These are phyloP conservation scores for Cercospora sesami DNA, from an alignment of 2,329 filamentous ascomycete genomes.

Conservation along the genomic window DNA sequence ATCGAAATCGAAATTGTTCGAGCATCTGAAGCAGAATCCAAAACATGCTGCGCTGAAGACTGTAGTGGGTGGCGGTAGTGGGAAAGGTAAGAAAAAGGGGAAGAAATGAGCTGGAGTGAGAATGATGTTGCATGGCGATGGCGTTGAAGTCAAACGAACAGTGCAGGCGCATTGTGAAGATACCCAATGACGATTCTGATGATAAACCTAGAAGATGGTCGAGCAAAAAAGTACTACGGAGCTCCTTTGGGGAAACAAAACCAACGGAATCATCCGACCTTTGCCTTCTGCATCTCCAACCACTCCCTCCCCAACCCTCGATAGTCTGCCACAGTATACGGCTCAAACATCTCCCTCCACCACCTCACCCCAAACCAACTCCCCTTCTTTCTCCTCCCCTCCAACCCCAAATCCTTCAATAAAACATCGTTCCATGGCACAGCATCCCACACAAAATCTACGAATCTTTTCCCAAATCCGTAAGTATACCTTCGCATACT, in stretches of 20 bases:
- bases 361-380: slow-evolving; percentile 6
- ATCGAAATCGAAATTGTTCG: slow-evolving; percentile 70
- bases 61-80: slow-evolving; percentile 42
- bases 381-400: slow-evolving; percentile 14
- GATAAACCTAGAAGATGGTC: background rate
- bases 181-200: background rate
- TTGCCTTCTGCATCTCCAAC: slow-evolving; percentile 16
- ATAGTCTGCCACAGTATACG: slow-evolving; percentile 20
- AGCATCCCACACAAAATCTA: slow-evolving; percentile 20
- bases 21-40: slow-evolving; percentile 64
- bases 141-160: background rate
- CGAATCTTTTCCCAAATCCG: slow-evolving; percentile 15
- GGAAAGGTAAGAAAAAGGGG: slow-evolving; percentile 33
- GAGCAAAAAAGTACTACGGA: background rate
- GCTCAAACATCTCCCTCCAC: slow-evolving; percentile 20
- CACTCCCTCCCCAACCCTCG: slow-evolving; percentile 18
- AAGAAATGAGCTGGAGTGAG: slow-evolving; percentile 20
- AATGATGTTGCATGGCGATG: background rate
- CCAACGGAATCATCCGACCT: background rate
- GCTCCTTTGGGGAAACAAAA: background rate
- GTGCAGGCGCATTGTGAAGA: background rate
- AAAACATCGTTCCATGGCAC: slow-evolving; percentile 20
- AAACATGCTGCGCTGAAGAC: slow-evolving; percentile 49
- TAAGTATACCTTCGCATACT: slow-evolving; percentile 17
- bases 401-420: slow-evolving; percentile 19